Conservation (phyloP, 306 rosid species). For the Quercus parvula region DNA sequence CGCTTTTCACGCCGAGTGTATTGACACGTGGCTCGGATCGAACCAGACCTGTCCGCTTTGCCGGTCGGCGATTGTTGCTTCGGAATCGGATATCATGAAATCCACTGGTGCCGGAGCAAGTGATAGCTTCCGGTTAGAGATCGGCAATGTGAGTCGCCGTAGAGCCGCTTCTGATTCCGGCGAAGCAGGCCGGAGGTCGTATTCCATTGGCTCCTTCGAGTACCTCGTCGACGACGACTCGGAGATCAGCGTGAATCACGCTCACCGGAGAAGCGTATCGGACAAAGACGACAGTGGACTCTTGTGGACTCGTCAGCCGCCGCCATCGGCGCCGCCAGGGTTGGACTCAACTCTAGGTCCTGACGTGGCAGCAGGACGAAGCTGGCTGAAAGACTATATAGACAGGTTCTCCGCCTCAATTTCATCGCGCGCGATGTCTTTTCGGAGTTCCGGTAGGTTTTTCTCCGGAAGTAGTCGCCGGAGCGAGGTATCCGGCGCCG, state of each 20-base stretch:
- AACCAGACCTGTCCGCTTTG: slow-evolving; percentile 76
- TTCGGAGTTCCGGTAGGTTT: slow-evolving; percentile 79
- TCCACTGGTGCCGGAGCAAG: neutral
- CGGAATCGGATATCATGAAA: slow-evolving; percentile 54
- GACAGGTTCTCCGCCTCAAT: slow-evolving; percentile 66
- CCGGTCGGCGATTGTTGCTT: slow-evolving; percentile 50
- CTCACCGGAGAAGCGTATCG: slow-evolving; percentile 46
- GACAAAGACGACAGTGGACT: slow-evolving; percentile 44
- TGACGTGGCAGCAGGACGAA: slow-evolving; percentile 54
- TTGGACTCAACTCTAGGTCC: slow-evolving; percentile 43
- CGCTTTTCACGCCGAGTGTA: slow-evolving; percentile 63
- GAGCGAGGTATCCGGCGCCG: slow-evolving; percentile 45
- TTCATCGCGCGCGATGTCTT: slow-evolving; percentile 67
- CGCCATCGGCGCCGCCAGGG: slow-evolving; percentile 16
- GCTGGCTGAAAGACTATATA: slow-evolving; percentile 78
- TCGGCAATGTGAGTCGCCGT: slow-evolving; percentile 62
- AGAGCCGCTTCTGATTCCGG: slow-evolving; percentile 7
- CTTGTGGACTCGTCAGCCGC: neutral
- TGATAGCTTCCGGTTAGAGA: slow-evolving; percentile 56
- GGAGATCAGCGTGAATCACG: slow-evolving; percentile 46
- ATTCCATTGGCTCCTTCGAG: slow-evolving; percentile 83
- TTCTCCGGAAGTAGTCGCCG: slow-evolving; percentile 65
- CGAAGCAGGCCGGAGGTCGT: slow-evolving; percentile 41
- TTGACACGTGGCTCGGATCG: slow-evolving; percentile 70
- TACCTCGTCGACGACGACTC: slow-evolving; percentile 63